Conservation (phyloP, 768 basidiomycete species). For the Clavaria fumosa region DNA sequence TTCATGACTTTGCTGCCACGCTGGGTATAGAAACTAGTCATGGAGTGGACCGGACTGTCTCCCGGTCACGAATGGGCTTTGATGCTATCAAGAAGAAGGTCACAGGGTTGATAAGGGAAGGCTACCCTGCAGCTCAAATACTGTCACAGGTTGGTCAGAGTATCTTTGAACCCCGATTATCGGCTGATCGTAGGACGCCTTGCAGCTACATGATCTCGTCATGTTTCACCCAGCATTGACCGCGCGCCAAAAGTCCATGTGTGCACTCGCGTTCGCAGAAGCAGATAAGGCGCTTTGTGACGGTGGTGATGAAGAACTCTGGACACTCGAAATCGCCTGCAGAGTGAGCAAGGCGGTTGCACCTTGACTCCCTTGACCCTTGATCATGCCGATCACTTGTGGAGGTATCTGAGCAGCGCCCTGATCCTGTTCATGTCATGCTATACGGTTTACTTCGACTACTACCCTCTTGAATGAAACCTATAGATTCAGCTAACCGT, state of each 20-base stretch:
- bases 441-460: no score
- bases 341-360: constrained; percentile 53
- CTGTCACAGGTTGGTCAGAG: constrained; percentile 57
- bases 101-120: constrained; percentile 64
- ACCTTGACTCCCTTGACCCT: constrained; percentile 8
- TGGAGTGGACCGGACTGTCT: constrained; percentile 34
- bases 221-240: constrained; percentile 70
- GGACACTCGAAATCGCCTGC: constrained; percentile 82
- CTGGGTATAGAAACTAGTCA: constrained; percentile 55
- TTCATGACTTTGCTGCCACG: constrained; percentile 50
- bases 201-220: constrained; percentile 80
- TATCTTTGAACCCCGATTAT: constrained; percentile 7
- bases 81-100: constrained; percentile 55
- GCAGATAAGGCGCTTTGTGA: constrained; percentile 94
- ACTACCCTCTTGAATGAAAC: no score
- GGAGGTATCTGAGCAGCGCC: no score
- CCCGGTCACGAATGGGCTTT: constrained; percentile 29
- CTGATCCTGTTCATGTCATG: no score
- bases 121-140: constrained; percentile 85
- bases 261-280: constrained; percentile 78
- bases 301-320: constrained; percentile 94
- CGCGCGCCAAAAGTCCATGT: constrained; percentile 63
- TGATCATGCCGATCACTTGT: background rate
- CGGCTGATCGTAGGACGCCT: constrained; percentile 4
- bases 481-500: no score